Base-by-base conservation (phyloP, 2,329 filamentous ascomycete genomes). In the Sphaerulina musiva region DNA sequence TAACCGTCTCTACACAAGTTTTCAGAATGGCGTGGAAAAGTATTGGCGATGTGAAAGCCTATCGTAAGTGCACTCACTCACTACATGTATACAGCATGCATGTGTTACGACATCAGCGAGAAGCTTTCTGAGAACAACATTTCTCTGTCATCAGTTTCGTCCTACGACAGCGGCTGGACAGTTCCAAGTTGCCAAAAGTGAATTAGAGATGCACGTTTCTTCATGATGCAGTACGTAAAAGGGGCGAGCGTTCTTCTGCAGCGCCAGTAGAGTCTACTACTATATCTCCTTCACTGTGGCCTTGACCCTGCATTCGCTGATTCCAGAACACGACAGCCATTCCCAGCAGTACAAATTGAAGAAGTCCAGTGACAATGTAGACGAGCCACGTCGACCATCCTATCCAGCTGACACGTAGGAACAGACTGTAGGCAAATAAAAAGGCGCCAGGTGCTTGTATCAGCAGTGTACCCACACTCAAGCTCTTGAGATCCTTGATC, bases 381-480 rank as follows among this genome's bases (percentile, higher is more conserved):
- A 97, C 85, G 8, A 89, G 84, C 93, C 93, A 98, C 0, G 90
- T 89, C 72, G 91, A 96, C 93, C 93, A 98, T 0, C 92, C 92
- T 34, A 80, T 83, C 65, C 78, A 78, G 0, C 93, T 93, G 17
- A 96, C 78, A 44, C 93, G 81, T 6, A 81, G 52, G 50, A 61
- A 68, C 42, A 98, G 74, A 69, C 90, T 96, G 10, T 80, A 85
- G 0, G 92, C 90, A 73, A 95, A 97, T 6, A 98, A 74, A 62
- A 95, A 85, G 55, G 89, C 90, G 0, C 93, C 93, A 0, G 93
- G 93, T 0, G 92, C 96, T 71, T 98, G 93, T 34, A 98, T 95
- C 68, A 87, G 87, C 91, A 98, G 97, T 86, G 96, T 97, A 4
- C 89, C 86, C 53, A 98, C 93, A 66, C 89, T 95, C 64, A 98